Evolutionary conservation across 2,329 filamentous ascomycete genomes (phyloP).

Genomic region (Volutella citrinella): DNA sequence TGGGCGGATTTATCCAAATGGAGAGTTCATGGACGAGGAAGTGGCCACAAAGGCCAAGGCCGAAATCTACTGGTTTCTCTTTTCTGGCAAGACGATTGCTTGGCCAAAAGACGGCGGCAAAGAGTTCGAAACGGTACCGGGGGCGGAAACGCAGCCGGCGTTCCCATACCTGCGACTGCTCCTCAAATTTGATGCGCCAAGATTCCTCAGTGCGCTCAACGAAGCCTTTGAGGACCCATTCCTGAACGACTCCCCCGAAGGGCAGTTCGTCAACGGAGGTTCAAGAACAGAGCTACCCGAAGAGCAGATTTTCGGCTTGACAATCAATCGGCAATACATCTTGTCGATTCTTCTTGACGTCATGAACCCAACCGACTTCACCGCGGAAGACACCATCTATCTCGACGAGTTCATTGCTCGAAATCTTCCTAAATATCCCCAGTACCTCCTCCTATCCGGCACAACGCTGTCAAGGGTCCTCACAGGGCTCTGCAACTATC

Average conservation of each 20-base stretch:
- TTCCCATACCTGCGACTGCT: conserved; percentile 85
- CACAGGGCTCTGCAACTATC: conserved; percentile 79
- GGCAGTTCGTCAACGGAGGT: conserved; percentile 49
- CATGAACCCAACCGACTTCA: conserved; percentile 77
- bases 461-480: conserved; percentile 80
- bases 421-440: conserved; percentile 93
- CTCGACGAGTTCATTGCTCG: conserved; percentile 98
- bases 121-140: conserved; percentile 58
- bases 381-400: conserved; percentile 81
- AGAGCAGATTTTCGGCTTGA: conserved; percentile 65
- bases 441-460: conserved; percentile 88
- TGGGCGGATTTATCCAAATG: conserved; percentile 87
- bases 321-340: conserved; percentile 87
- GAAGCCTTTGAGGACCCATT: conserved; percentile 97
- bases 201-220: conserved; percentile 91
- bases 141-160: conserved; percentile 60
- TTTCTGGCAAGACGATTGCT: conserved; percentile 73
- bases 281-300: conserved; percentile 53
- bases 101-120: conserved; percentile 69
- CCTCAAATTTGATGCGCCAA: conserved; percentile 83
- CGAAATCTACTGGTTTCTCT: conserved; percentile 89
- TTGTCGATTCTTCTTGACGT: conserved; percentile 87
- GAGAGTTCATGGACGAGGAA: conserved; percentile 68
- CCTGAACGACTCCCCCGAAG: conserved; percentile 74
- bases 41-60: conserved; percentile 75